Evolutionary conservation across 768 basidiomycete species (phyloP).

Genomic region (Hirschioporus abietinus): DNA sequence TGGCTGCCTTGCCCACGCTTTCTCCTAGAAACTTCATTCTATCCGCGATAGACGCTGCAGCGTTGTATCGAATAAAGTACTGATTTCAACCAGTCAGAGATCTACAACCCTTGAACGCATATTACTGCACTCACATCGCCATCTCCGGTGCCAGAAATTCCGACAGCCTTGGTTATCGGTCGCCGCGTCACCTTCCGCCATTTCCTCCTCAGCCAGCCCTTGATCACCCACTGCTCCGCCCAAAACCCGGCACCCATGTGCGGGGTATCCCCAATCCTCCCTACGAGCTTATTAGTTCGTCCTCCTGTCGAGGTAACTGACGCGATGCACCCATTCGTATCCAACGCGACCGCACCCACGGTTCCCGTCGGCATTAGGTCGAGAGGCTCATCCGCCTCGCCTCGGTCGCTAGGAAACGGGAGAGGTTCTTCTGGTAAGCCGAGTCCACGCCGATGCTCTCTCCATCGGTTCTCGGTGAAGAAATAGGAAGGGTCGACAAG

Average conservation of each 20-base stretch:
- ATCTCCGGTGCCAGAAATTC: constrained; percentile 81
- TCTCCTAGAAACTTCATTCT: constrained; percentile 59
- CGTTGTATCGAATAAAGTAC: constrained; percentile 74
- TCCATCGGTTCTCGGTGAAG: constrained; percentile 71
- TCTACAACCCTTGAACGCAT: constrained; percentile 5
- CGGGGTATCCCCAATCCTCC: constrained; percentile 81
- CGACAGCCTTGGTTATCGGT: constrained; percentile 41
- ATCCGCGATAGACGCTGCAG: constrained; percentile 60
- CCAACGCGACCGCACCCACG: constrained; percentile 81
- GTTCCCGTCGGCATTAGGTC: constrained; percentile 71
- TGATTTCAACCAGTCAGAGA: constrained; percentile 22
- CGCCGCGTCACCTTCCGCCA: constrained; percentile 35
- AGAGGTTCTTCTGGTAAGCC: constrained; percentile 66
- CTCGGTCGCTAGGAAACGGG: constrained; percentile 26
- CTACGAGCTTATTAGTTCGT: constrained; percentile 76
- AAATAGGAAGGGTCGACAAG: constrained; percentile 75
- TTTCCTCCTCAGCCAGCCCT: constrained; percentile 25
- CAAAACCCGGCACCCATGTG: constrained; percentile 75
- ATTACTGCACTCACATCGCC: constrained; percentile 56
- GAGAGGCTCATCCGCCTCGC: constrained; percentile 26
- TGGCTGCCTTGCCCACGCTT: constrained; percentile 49
- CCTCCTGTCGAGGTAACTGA: constrained; percentile 78
- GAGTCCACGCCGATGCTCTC: constrained; percentile 66
- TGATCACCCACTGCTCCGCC: constrained; percentile 69
- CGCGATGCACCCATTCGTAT: constrained; percentile 67